phyloP scores from a whole-genome alignment of 2,329 filamentous ascomycete species.

The Botryosphaeria agaves region DNA sequence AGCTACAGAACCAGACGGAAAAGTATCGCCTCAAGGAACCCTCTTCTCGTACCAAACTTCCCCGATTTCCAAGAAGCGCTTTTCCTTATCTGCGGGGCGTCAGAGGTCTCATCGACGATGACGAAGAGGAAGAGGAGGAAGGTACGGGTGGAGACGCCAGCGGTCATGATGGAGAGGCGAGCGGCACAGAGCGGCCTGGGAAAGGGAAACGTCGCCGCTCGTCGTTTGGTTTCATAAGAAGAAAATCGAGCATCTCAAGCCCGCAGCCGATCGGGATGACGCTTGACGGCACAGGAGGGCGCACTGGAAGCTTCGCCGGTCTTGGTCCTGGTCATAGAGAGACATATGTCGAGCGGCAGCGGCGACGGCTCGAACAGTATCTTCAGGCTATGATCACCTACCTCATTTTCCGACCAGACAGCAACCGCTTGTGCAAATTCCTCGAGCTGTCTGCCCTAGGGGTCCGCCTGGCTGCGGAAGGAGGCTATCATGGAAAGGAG shows the following conservation, averaged over 20 bases:
- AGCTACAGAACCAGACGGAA: constrained; percentile 67
- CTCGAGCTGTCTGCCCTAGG: constrained; percentile 87
- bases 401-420: constrained; percentile 92
- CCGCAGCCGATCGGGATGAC: constrained; percentile 1
- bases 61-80: constrained; percentile 77
- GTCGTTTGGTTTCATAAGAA: constrained; percentile 38
- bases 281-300: constrained; percentile 7
- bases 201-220: constrained; percentile 35
- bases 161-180: constrained; percentile 46
- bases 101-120: constrained; percentile 43
- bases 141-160: constrained; percentile 32
- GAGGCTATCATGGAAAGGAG: constrained; percentile 95
- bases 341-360: constrained; percentile 62
- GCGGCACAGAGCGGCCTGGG: constrained; percentile 45
- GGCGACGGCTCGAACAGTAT: constrained; percentile 75
- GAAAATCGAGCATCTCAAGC: constrained; percentile 34
- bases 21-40: constrained; percentile 67
- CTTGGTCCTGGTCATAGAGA: too few species aligned
- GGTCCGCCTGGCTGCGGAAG: constrained; percentile 83
- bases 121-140: constrained; percentile 62
- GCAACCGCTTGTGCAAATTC: constrained; percentile 90
- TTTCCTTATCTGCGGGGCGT: constrained; percentile 80
- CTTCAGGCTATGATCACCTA: constrained; percentile 87
- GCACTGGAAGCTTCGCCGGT: constrained; percentile 21
- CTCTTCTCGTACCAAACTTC: constrained; percentile 53